phyloP scores from a whole-genome alignment of 1,284 basidiomycete species.

The Amylostereum areolatum region DNA sequence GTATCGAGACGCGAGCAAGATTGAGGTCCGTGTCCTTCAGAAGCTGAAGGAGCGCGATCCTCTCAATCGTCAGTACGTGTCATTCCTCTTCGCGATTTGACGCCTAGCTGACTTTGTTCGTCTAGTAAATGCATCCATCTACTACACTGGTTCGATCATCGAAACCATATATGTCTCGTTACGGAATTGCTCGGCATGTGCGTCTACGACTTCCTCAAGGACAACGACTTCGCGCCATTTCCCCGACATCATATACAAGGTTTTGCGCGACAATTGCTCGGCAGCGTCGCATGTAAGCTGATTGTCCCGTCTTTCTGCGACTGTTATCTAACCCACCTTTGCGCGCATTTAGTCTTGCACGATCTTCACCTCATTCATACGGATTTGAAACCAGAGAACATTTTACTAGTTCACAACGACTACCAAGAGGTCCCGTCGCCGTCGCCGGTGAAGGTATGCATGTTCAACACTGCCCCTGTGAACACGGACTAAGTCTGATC shows the following conservation, averaged over 20 bases:
- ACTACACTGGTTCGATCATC: slow-evolving; percentile 91
- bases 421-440: slow-evolving; percentile 54
- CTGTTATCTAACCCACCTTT: neutral
- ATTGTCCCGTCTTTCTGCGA: slow-evolving; percentile 5
- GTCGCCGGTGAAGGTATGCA: slow-evolving; percentile 49
- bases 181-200: slow-evolving; percentile 96
- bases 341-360: slow-evolving; percentile 69
- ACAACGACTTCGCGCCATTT: slow-evolving; percentile 96
- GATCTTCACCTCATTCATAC: slow-evolving; percentile 92
- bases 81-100: slow-evolving; percentile 5
- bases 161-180: slow-evolving; percentile 97
- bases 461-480: slow-evolving; percentile 5
- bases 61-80: slow-evolving; percentile 77
- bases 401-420: slow-evolving; percentile 88
- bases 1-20: slow-evolving; percentile 98
- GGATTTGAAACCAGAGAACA: slow-evolving; percentile 98
- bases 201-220: slow-evolving; percentile 98
- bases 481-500: neutral
- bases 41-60: slow-evolving; percentile 91
- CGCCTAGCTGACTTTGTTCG: slow-evolving; percentile 12
- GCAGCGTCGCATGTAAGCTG: slow-evolving; percentile 88
- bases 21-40: slow-evolving; percentile 94
- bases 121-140: slow-evolving; percentile 96
- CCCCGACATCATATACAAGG: slow-evolving; percentile 94
- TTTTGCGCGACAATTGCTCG: slow-evolving; percentile 89